Percentiles rank a stretch among this genome's conserved stretches.
phyloP scores from a whole-genome alignment of 805 yeast genomes.

The Candida gorgasii region DNA sequence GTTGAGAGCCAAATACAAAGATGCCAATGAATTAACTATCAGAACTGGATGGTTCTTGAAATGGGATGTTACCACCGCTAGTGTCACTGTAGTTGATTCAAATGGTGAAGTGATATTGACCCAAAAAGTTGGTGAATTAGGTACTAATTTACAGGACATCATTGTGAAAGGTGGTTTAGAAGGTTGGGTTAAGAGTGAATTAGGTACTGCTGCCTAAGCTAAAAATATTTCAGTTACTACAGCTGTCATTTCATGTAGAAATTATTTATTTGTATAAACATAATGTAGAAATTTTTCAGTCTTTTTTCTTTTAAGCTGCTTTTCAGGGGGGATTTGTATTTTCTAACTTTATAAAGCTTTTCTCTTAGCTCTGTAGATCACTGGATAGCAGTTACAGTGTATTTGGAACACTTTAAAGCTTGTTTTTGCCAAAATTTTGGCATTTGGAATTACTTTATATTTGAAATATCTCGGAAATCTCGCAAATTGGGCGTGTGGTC shows the following conservation, averaged over 20 bases:
- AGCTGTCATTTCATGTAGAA: background rate
- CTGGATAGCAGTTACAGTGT: no score
- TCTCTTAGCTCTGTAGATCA: no score
- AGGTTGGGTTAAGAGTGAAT: conserved; percentile 90
- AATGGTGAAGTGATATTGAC: conserved; percentile 61
- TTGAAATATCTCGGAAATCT: no score
- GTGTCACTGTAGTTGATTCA: conserved; percentile 74
- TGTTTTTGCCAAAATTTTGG: no score
- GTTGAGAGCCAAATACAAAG: conserved; percentile 67
- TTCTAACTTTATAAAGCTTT: no score
- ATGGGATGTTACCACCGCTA: conserved; percentile 90
- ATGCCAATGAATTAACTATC: conserved; percentile 72
- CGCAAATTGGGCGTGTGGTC: conserved; percentile 42
- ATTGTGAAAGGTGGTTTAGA: conserved; percentile 97
- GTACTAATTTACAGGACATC: conserved; percentile 93
- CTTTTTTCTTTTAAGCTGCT: no score
- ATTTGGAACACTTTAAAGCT: no score
- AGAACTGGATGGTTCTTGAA: conserved; percentile 92
- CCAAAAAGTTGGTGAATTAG: conserved; percentile 94
- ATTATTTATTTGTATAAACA: background rate
- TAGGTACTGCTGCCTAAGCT: conserved; percentile 1
- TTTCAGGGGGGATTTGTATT: no score
- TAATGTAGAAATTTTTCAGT: no score
- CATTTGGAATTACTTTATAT: no score
- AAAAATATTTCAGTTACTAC: no score